phyloP scores from a whole-genome alignment of 2,329 filamentous ascomycete species.

The Aschersonia sp. region DNA sequence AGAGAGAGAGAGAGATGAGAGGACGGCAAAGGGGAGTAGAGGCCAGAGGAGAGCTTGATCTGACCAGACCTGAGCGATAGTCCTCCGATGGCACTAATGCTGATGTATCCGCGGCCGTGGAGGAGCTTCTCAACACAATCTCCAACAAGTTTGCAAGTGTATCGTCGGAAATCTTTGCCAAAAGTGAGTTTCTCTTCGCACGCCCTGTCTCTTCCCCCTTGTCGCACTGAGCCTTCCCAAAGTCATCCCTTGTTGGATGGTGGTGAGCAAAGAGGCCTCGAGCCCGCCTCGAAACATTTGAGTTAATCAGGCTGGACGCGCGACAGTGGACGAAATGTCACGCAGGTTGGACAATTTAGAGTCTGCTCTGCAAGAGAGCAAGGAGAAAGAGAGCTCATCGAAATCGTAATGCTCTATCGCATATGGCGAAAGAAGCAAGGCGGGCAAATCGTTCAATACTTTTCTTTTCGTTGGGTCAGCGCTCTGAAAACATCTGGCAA shows the following conservation, averaged over 20 bases:
- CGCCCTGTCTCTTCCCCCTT: background rate
- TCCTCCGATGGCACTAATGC: slow-evolving; percentile 33
- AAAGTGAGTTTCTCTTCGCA: slow-evolving; percentile 45
- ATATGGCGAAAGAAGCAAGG: background rate
- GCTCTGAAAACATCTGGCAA: background rate
- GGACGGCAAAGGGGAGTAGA: too few relatives aligned
- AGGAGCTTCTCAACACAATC: slow-evolving; percentile 73
- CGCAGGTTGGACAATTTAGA: slow-evolving; percentile 73
- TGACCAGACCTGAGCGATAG: background rate
- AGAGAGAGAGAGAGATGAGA: too few relatives aligned
- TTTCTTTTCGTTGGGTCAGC: too few relatives aligned
- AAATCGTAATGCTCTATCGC: slow-evolving; percentile 15
- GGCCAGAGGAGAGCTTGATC: background rate
- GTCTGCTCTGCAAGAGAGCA: slow-evolving; percentile 48
- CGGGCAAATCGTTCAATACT: background rate
- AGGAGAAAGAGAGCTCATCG: slow-evolving; percentile 25
- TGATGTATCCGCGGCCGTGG: slow-evolving; percentile 65
- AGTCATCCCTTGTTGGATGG: too few relatives aligned
- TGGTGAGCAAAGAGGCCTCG: too few relatives aligned
- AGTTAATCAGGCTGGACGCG: background rate
- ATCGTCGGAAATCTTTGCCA: slow-evolving; percentile 75
- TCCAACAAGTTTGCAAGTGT: slow-evolving; percentile 75
- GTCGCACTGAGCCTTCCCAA: background rate
- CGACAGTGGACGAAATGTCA: slow-evolving; percentile 84
- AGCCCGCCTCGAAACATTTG: background rate